Percentiles rank a stretch among this genome's conserved stretches.
Evolutionary conservation across 1,284 basidiomycete genomes (phyloP).

Genomic region (Trichosporon sp.): DNA sequence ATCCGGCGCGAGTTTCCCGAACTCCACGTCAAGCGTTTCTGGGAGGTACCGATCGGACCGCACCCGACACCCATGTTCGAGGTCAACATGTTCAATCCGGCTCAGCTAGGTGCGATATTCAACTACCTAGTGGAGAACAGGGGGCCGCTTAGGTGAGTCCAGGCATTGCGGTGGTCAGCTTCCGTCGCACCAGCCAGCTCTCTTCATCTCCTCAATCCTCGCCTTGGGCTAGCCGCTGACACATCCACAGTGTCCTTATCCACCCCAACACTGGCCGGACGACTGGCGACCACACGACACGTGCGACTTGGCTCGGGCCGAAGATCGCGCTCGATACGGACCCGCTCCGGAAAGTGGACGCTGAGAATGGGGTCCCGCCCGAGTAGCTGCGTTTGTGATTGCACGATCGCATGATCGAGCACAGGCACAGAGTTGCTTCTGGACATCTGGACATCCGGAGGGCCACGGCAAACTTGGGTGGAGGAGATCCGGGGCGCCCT

Average conservation of each 20-base stretch:
- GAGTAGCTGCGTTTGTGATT: neutral
- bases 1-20: constrained; percentile 18
- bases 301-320: constrained; percentile 63
- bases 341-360: constrained; percentile 16
- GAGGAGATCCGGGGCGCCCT: too few species aligned
- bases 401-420: too few species aligned
- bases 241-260: constrained; percentile 61
- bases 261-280: constrained; percentile 64
- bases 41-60: constrained; percentile 9
- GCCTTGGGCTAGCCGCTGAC: too few species aligned
- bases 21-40: constrained; percentile 11
- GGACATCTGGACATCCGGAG: too few species aligned
- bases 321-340: constrained; percentile 56
- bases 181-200: too few species aligned
- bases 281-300: constrained; percentile 59
- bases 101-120: constrained; percentile 61
- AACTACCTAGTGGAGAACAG: constrained; percentile 60
- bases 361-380: neutral
- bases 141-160: constrained; percentile 57
- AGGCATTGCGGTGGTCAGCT: too few species aligned
- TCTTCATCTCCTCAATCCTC: too few species aligned
- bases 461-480: too few species aligned
- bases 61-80: constrained; percentile 62
- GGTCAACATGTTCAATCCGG: constrained; percentile 60
- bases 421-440: too few species aligned